phyloP scores from a whole-genome alignment of 2,329 filamentous ascomycete genomes.

The Pestalotiopsis sp. region DNA sequence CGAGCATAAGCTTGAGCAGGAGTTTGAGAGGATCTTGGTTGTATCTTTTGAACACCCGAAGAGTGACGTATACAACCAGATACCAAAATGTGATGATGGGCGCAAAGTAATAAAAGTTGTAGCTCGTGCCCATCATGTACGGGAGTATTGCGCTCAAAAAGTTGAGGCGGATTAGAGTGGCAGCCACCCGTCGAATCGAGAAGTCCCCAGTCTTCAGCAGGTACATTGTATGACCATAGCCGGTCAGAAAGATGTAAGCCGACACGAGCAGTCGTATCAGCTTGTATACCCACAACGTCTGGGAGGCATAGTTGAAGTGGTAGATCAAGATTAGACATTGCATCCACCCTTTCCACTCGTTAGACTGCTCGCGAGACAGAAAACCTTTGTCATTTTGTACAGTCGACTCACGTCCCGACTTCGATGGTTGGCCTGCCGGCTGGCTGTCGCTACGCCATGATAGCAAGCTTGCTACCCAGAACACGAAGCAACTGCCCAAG shows the following conservation, averaged over 20 bases:
- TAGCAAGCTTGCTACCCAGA: slow-evolving; percentile 25
- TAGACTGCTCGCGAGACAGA: slow-evolving; percentile 56
- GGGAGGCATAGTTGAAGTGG: slow-evolving; percentile 57
- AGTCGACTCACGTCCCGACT: slow-evolving; percentile 13
- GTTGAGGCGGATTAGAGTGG: slow-evolving; percentile 59
- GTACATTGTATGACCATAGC: slow-evolving; percentile 62
- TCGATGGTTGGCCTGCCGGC: slow-evolving; percentile 10
- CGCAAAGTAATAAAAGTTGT: slow-evolving; percentile 60
- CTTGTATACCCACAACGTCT: slow-evolving; percentile 53
- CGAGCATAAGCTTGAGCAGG: slow-evolving; percentile 47
- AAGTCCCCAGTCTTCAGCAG: slow-evolving; percentile 59
- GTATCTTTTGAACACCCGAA: slow-evolving; percentile 40
- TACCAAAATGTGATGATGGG: slow-evolving; percentile 65
- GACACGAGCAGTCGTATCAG: slow-evolving; percentile 55
- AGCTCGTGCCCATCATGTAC: slow-evolving; percentile 58
- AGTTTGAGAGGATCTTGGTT: slow-evolving; percentile 47
- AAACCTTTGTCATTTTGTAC: slow-evolving; percentile 36
- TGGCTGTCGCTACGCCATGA: slow-evolving; percentile 12
- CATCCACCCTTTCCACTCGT: slow-evolving; percentile 71
- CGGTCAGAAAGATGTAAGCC: slow-evolving; percentile 63
- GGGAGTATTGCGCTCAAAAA: slow-evolving; percentile 53
- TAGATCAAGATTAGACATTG: slow-evolving; percentile 57
- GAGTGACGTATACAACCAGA: slow-evolving; percentile 54
- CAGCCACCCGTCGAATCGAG: slow-evolving; percentile 52
- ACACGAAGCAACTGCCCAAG: slow-evolving; percentile 24